phyloP scores from a whole-genome alignment of 176 grass and related monocot genomes.

The Eragrostis curvula region DNA sequence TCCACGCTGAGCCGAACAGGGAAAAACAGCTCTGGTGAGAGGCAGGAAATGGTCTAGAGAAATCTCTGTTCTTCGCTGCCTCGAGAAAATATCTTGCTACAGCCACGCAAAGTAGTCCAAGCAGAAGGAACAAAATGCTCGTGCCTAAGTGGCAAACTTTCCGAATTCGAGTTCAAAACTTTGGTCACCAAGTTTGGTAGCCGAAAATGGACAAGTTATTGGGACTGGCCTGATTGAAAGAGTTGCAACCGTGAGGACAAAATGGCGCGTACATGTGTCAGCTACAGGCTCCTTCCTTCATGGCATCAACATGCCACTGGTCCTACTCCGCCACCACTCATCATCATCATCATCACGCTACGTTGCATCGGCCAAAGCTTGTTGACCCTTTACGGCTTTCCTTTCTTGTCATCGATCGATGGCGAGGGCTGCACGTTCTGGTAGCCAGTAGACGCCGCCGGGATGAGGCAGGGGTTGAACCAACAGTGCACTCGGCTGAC shows the following conservation, averaged over 20 bases:
- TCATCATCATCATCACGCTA: not conserved
- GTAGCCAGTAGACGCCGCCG: not conserved
- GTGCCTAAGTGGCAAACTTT: slow-evolving; percentile 29
- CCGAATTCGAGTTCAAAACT: not conserved
- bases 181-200: not conserved
- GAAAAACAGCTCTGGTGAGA: slow-evolving; percentile 2
- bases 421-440: not conserved
- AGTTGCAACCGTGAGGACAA: slow-evolving; percentile 10
- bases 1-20: slow-evolving; percentile 24
- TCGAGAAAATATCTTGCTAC: slow-evolving; percentile 29
- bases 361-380: not conserved
- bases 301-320: slow-evolving; percentile 1
- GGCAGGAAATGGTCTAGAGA: slow-evolving; percentile 31
- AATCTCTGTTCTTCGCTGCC: slow-evolving; percentile 33
- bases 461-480: not conserved
- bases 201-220: not conserved
- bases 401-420: not conserved
- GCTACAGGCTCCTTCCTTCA: slow-evolving; percentile 11
- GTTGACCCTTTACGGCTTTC: not conserved
- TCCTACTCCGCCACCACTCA: slow-evolving; percentile 1
- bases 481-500: not conserved
- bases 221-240: not conserved
- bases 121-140: not conserved
- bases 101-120: slow-evolving; percentile 14
- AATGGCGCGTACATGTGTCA: slow-evolving; percentile 16